These are phyloP conservation scores for Phytophthora brassicae DNA, from an alignment of 352 stramenopile species.

Conservation along the genomic window DNA sequence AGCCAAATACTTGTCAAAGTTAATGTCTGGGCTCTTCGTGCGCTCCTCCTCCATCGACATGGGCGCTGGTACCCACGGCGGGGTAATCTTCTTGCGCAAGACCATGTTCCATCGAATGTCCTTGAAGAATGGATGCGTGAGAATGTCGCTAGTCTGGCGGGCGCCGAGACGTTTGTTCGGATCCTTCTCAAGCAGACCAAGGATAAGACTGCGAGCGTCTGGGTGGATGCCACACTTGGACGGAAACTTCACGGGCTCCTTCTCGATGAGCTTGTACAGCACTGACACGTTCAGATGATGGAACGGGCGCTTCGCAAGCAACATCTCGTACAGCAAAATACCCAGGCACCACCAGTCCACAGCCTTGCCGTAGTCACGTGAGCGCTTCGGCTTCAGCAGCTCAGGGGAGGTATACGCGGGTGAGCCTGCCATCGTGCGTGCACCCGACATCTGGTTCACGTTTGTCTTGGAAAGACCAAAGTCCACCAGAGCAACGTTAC, in stretches of 20 bases:
- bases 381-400: constrained; percentile 81
- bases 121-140: constrained; percentile 84
- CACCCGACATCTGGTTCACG: constrained; percentile 80
- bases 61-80: constrained; percentile 70
- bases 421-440: constrained; percentile 84
- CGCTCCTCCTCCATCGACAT: constrained; percentile 75
- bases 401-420: constrained; percentile 83
- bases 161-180: constrained; percentile 80
- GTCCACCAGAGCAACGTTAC: constrained; percentile 94
- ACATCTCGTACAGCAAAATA: constrained; percentile 92
- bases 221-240: constrained; percentile 65
- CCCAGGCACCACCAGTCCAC: constrained; percentile 89
- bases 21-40: constrained; percentile 79
- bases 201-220: constrained; percentile 73
- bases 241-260: constrained; percentile 87
- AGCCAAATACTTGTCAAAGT: constrained; percentile 85
- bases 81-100: constrained; percentile 76
- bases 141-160: constrained; percentile 80
- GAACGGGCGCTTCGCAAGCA: constrained; percentile 90
- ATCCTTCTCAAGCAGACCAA: constrained; percentile 83
- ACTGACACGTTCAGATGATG: constrained; percentile 90
- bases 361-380: constrained; percentile 84
- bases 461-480: constrained; percentile 95
- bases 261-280: constrained; percentile 91
- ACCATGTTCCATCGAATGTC: constrained; percentile 82